Evolutionary conservation across 1,139 yeast genomes (phyloP).

Genomic region (Meyerozyma carpophila): DNA sequence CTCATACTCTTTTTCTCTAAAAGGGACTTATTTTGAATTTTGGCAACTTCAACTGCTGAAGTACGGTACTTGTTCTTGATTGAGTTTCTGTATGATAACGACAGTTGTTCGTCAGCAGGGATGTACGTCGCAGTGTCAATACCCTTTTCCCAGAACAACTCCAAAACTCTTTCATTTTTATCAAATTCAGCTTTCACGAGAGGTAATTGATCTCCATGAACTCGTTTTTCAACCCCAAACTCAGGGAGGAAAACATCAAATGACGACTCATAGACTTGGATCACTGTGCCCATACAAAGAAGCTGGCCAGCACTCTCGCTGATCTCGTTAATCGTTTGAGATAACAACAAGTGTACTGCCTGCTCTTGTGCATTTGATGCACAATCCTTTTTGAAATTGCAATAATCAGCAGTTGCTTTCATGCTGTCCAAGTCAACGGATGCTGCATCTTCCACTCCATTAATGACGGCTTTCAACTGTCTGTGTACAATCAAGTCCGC

Average conservation of each 20-base stretch:
- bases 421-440: constrained; percentile 63
- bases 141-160: constrained; percentile 88
- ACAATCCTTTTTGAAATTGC: constrained; percentile 93
- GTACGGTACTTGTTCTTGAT: constrained; percentile 76
- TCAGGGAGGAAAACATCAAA: constrained; percentile 94
- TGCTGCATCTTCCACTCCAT: constrained; percentile 16
- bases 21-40: constrained; percentile 36
- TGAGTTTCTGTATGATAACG: constrained; percentile 70
- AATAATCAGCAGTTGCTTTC: constrained; percentile 81
- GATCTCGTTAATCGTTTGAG: constrained; percentile 79
- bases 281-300: constrained; percentile 77
- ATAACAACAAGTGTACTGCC: constrained; percentile 78
- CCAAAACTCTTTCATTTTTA: constrained; percentile 60
- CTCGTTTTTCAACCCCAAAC: constrained; percentile 94
- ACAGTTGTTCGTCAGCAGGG: constrained; percentile 81
- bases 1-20: constrained; percentile 26
- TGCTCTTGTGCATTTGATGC: constrained; percentile 93
- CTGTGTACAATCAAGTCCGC: constrained; percentile 92
- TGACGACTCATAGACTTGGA: constrained; percentile 93
- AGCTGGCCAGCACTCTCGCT: constrained; percentile 75
- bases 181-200: constrained; percentile 89
- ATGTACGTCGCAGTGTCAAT: constrained; percentile 86
- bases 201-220: constrained; percentile 96
- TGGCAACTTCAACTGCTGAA: constrained; percentile 67
- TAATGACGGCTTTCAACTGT: constrained; percentile 69